phyloP scores from a whole-genome alignment of 768 basidiomycete genomes.

The Pleurotus giganteus region DNA sequence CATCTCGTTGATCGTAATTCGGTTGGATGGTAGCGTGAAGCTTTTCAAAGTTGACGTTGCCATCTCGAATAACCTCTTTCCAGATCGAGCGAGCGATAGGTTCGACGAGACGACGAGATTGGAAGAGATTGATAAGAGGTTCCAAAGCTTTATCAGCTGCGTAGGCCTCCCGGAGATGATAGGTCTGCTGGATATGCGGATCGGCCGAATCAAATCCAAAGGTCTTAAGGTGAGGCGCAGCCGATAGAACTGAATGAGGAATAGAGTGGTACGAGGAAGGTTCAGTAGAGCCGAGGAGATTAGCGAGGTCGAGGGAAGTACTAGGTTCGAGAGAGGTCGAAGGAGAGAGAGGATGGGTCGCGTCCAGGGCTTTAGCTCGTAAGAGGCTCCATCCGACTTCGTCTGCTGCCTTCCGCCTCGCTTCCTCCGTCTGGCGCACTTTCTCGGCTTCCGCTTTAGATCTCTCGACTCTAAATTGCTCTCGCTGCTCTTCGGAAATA shows the following conservation, averaged over 20 bases:
- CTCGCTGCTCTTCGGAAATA: too few relatives aligned
- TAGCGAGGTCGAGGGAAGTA: not conserved
- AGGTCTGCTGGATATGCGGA: not conserved
- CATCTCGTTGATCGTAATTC: conserved; percentile 18
- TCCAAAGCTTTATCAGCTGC: not conserved
- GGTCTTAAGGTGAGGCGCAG: not conserved
- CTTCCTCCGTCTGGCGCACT: too few relatives aligned
- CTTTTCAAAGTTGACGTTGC: conserved; percentile 19
- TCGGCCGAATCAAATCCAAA: not conserved
- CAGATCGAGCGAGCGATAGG: conserved; percentile 13
- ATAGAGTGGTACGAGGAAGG: not conserved
- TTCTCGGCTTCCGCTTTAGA: too few relatives aligned
- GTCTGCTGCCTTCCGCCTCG: not conserved
- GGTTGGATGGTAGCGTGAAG: conserved; percentile 13
- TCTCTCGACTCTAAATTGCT: too few relatives aligned
- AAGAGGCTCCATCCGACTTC: not conserved
- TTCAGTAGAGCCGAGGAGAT: not conserved
- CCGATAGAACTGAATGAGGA: not conserved
- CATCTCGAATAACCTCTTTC: conserved; percentile 13
- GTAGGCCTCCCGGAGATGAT: not conserved
- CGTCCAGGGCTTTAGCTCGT: not conserved
- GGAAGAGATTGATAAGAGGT: not conserved
- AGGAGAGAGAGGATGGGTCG: not conserved
- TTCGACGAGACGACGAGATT: conserved; percentile 3
- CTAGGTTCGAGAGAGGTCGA: not conserved